Evolutionary conservation across 805 yeast genomes (phyloP), one percentile per base, ranked within the genome.

Genomic region (Candida saitoana): DNA sequence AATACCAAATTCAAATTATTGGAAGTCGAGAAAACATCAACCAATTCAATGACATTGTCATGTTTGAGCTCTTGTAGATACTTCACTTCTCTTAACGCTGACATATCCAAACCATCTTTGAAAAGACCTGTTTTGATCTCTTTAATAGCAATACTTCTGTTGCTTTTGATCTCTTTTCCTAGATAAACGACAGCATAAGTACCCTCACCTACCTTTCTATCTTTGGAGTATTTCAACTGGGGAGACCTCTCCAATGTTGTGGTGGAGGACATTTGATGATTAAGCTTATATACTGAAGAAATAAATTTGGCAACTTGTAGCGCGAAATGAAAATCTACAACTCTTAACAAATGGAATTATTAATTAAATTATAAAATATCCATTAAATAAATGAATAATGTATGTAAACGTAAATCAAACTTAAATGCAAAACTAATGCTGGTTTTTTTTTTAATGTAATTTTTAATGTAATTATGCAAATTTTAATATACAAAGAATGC

Each of bases 21-120:
- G 29, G 77, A 69, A 0, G 80, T 70, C 18, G 88, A 79, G 61
- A 84, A 91, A 5, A 93, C 96, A 59, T 93, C 97, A 2, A 88
- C 72, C 40, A 93, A 71, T 56, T 87, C 96, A 47, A 93, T 91
- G 16, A 93, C 85, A 56, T 90, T 90, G 16, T 67, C 72, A 58
- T 61, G 75, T 37, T 76, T 74, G 41, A 90, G 60, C 52, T 90
- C 97, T 55, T 87, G 95, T 16, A 89, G 65, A 54, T 85, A 88
- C 55, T 89, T 90, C 48, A 89, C 88, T 59, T 90, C 97, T 49
- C 97, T 62, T n/a, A 89, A 77, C 30, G 99, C 99, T 18, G 96
- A 85, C 96, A 93, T 91, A 64, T 93, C 99, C 40, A 93, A 67
- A 0, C 99, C 99, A 65, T 93, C 98, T 60, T 89, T 88, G 69